phyloP scores from a whole-genome alignment of 345 rosid species.

The Brassica juncea region DNA sequence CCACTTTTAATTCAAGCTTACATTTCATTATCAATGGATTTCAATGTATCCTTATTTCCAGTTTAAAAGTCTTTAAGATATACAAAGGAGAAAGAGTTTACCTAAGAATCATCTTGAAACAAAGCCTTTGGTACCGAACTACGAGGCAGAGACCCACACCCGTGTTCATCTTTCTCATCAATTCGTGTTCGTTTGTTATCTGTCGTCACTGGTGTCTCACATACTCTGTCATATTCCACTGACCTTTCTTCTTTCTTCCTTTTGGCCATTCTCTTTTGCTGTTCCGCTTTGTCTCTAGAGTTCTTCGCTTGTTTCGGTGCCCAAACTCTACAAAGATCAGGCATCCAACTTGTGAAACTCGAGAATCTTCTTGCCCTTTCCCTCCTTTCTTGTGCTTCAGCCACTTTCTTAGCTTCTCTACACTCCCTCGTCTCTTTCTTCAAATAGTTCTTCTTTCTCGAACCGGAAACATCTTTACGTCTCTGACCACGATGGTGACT shows the following conservation, averaged over 20 bases:
- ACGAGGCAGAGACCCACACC: conserved; percentile 32
- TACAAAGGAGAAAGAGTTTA: conserved; percentile 9
- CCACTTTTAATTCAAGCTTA: conserved; percentile 1
- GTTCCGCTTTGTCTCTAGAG: conserved; percentile 35
- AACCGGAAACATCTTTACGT: conserved; percentile 29
- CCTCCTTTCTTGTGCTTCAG: conserved; percentile 70
- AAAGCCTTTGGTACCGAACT: conserved; percentile 67
- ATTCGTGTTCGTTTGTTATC: conserved; percentile 44
- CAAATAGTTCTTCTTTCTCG: conserved; percentile 39
- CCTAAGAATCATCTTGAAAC: conserved; percentile 58
- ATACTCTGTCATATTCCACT: conserved; percentile 57
- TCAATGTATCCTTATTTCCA: conserved; percentile 2
- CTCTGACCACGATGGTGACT: conserved; percentile 38
- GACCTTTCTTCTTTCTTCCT: conserved; percentile 50
- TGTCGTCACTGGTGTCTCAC: conserved; percentile 69
- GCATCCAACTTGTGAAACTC: conserved; percentile 80
- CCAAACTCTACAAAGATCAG: conserved; percentile 91
- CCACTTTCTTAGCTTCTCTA: conserved; percentile 45
- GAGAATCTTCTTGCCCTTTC: conserved; percentile 82
- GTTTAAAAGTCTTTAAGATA: conserved; percentile 5
- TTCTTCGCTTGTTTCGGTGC: conserved; percentile 66
- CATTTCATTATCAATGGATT: conserved; percentile 8
- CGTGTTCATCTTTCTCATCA: conserved; percentile 39
- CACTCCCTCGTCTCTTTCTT: conserved; percentile 35
- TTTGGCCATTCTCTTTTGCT: conserved; percentile 48